Evolutionary conservation across 495 filamentous ascomycete species (phyloP), one percentile per base, ranked within the genome.

Genomic region (Cercophora newfieldiana): DNA sequence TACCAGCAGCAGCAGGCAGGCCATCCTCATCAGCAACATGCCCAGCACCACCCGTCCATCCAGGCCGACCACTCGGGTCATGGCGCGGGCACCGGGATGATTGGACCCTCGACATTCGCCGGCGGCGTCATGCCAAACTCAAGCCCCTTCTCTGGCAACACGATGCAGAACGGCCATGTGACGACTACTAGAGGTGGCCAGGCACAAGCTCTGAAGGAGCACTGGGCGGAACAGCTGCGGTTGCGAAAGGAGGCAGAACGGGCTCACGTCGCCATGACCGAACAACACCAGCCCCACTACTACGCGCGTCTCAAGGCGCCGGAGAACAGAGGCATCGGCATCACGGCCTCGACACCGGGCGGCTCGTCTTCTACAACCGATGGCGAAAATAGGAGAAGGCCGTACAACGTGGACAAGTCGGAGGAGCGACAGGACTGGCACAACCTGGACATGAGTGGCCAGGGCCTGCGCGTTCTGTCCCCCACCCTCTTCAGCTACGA

Each of bases 361-460:
- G 68, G 73, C 21, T 66, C 74, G 47, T 70, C 82, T 29, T 68
- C 80, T 14, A 71, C 84, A 19, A 81, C 78, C 28, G 87, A 93
- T 47, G 81, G 83, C 57, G 85, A 89, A 64, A 91, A 93, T 64
- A 89, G 70, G 86, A 90, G 80, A 81, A 85, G 72, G 74, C 85
- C 75, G 67, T 82, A 78, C 50, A 82, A 83, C 62, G 77, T 81
- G 53, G 85, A 87, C 44, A 80, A 86, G 70, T 77, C 72, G 14
- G 77, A 84, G 22, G 81, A 88, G 64, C 81, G 91, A 61, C 93
- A 97, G 73, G 89, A 92, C 69, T 98, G 95, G 95, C 82, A 89
- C 70, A 90, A 91, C 50, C 78, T 99, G 50, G 95, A 99, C 81
- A 88, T 97, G 71, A 93, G 93, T 71, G 95, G 93, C 0, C 96